Percentiles rank a stretch among this genome's conserved stretches.
phyloP scores from a whole-genome alignment of 164 flowering plant genomes.

The Paratinospora sagittata region DNA sequence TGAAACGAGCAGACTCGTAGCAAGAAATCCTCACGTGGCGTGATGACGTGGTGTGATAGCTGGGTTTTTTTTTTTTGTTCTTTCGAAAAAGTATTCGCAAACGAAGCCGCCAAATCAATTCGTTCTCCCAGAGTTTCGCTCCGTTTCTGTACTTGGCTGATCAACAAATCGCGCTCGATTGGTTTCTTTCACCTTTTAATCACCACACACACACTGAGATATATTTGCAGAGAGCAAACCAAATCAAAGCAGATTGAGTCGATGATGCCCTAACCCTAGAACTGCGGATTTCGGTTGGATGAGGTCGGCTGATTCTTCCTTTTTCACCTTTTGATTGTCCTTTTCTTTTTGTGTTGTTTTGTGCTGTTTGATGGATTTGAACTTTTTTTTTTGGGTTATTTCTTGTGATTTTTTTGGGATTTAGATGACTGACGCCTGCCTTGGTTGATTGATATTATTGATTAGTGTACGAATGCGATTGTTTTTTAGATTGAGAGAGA shows the following conservation, averaged over 20 bases:
- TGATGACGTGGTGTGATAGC: slow-evolving; percentile 13
- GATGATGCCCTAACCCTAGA: background rate
- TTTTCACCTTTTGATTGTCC: background rate
- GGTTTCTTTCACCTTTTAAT: background rate
- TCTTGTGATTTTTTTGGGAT: background rate
- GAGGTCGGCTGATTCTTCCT: slow-evolving; percentile 3
- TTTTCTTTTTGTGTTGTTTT: background rate
- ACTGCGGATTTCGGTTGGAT: background rate
- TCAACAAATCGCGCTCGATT: background rate
- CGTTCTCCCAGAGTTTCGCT: slow-evolving; percentile 6
- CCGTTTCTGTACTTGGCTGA: too few species aligned
- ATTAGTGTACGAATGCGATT: background rate
- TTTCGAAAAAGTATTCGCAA: slow-evolving; percentile 9
- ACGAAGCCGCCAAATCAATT: slow-evolving; percentile 17
- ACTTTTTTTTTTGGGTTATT: background rate
- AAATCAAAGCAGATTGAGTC: background rate
- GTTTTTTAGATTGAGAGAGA: background rate
- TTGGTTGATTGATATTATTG: background rate
- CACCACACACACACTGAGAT: too few species aligned
- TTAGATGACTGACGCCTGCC: background rate
- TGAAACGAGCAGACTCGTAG: too few species aligned
- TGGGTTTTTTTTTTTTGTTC: background rate
- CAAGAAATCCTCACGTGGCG: background rate
- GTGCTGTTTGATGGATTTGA: background rate
- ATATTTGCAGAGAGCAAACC: background rate